Base-by-base conservation (phyloP, 495 filamentous ascomycete genomes). In the Thozetella sp. region DNA sequence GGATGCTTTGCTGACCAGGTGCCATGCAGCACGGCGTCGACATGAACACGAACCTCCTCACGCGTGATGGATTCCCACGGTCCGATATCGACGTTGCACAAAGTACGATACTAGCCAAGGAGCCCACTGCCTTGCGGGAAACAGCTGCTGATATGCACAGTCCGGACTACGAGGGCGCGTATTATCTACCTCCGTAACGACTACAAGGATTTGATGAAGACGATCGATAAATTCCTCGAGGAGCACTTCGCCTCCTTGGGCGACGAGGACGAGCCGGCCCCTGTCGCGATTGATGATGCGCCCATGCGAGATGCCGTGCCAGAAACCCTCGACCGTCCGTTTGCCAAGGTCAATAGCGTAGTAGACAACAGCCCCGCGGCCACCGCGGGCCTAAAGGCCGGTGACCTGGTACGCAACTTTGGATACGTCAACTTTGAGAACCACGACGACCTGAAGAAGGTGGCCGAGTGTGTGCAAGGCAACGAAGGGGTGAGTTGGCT, bases 31-130 rank as follows among this genome's bases (percentile, higher is more conserved):
- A 98, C 74, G 87, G 88, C 43, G 95, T 97, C 48, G 89, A 88
- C 60, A 98, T 99, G 96, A 90, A 87, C 70, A 97, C 96, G 2
- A 79, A 83, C 46, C 80, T 99, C 51, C 91, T 90, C 2, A 97
- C 96, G 1, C 86, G 88, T 56, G 96, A 99, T 75, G 96, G 94
- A 53, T 99, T 90, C 71, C 96, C 96, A 27, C 85, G 96, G 65
- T 87, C 88, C 62, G 96, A 99, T 72, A 87, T 99, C 56, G 96
- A 99, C 71, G 88, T 99, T 62, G 91, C 96, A 26, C 93, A 97
- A 76, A 96, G 92, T 95, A 87, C 66, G 82, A 51, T 20, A 63
- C 52, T 30, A 51, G 27, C 55, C 25, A 50, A 34, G 2, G 24
- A 22, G 23, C 40, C 48, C 12, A 37, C 23, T 27, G 6, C 2